These are phyloP conservation scores for Vitis rotundifolia DNA, from an alignment of 164 flowering plant genomes.

Conservation along the genomic window DNA sequence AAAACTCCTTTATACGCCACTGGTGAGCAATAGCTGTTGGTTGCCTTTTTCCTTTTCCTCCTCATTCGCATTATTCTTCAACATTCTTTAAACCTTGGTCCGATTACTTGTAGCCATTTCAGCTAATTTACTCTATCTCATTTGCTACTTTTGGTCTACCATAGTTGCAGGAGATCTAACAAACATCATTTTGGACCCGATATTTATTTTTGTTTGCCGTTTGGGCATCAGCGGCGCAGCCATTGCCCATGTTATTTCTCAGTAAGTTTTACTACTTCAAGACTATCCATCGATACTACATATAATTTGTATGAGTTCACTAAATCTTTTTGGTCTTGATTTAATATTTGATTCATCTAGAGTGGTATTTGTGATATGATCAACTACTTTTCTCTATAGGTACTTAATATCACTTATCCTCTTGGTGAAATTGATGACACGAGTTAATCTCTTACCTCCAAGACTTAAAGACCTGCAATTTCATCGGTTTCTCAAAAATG, in stretches of 20 bases:
- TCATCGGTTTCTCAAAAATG: conserved; percentile 77
- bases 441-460: conserved; percentile 75
- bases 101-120: too few species aligned
- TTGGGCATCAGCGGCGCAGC: conserved; percentile 96
- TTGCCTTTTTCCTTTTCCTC: background rate
- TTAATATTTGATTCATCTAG: background rate
- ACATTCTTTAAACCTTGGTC: too few species aligned
- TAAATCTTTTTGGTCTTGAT: background rate
- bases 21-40: conserved; percentile 22
- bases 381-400: conserved; percentile 30
- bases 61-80: background rate
- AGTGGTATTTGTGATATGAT: background rate
- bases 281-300: too few species aligned
- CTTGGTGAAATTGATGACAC: conserved; percentile 49
- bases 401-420: conserved; percentile 71
- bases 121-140: background rate
- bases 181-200: conserved; percentile 82
- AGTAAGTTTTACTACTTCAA: conserved; percentile 50
- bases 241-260: conserved; percentile 93
- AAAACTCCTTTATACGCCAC: conserved; percentile 72
- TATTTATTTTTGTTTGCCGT: conserved; percentile 61
- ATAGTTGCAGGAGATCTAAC: conserved; percentile 73
- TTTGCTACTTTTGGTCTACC: background rate
- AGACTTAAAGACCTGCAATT: conserved; percentile 64
- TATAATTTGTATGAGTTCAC: too few species aligned